Percentiles rank a stretch among this genome's conserved stretches.
Conservation (phyloP, 2,329 filamentous ascomycete genomes). For the Colletotrichum nymphaeae region DNA sequence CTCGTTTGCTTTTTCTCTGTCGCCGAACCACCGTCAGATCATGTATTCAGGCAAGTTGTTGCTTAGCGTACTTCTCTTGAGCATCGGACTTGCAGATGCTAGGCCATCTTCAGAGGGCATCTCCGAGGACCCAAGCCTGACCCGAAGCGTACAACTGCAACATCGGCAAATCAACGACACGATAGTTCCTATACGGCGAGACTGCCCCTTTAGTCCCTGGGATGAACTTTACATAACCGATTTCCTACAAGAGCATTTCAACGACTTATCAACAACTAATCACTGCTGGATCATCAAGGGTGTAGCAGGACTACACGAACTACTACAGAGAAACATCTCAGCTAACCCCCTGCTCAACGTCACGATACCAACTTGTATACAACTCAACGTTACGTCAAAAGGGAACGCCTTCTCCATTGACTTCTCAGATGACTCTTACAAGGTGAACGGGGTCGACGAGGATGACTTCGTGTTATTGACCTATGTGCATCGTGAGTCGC, state of each 20-base stretch:
- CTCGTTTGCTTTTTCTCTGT: background rate
- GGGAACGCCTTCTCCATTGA: slow-evolving; percentile 28
- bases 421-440: slow-evolving; percentile 13
- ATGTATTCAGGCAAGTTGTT: slow-evolving; percentile 12
- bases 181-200: background rate
- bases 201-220: slow-evolving; percentile 4
- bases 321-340: slow-evolving; percentile 18
- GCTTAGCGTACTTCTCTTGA: background rate
- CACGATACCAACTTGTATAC: slow-evolving; percentile 23
- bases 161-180: slow-evolving; percentile 12
- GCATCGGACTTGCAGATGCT: background rate
- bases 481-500: slow-evolving; percentile 15
- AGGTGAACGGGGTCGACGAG: slow-evolving; percentile 10
- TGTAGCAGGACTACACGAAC: slow-evolving; percentile 14
- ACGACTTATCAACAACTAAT: slow-evolving; percentile 7
- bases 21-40: background rate
- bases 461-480: slow-evolving; percentile 19
- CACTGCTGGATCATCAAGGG: slow-evolving; percentile 33
- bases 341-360: slow-evolving; percentile 26
- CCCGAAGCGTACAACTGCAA: too few relatives aligned
- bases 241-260: slow-evolving; percentile 25
- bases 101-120: background rate
- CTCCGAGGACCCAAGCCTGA: too few relatives aligned
- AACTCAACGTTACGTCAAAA: slow-evolving; percentile 13
- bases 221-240: slow-evolving; percentile 29